These are phyloP conservation scores for Saccharomyces kudriavzevii DNA, from an alignment of 805 yeast genomes.

Conservation along the genomic window DNA sequence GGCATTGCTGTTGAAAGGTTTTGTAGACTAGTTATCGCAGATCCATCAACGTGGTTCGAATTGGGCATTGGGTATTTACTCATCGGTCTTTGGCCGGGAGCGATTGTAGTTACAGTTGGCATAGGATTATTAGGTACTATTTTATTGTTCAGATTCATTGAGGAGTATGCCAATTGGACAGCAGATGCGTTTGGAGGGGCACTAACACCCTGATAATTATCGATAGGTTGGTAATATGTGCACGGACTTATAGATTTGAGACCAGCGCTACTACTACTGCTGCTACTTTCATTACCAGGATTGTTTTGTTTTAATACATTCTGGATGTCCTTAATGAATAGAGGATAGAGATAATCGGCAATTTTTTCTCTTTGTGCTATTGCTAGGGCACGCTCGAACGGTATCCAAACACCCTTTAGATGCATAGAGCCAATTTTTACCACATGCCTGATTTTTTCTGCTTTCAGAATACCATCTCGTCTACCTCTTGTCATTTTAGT, in stretches of 20 bases:
- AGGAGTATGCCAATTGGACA: not conserved
- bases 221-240: not conserved
- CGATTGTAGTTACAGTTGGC: not conserved
- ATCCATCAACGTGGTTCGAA: not conserved
- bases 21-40: not conserved
- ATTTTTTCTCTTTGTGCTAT: slow-evolving; percentile 78
- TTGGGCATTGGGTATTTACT: not conserved
- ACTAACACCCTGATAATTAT: not conserved
- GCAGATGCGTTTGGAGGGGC: not conserved
- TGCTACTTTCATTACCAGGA: slow-evolving; percentile 1
- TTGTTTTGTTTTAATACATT: slow-evolving; percentile 30
- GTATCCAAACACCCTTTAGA: slow-evolving; percentile 85
- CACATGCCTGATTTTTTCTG: slow-evolving; percentile 68
- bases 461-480: slow-evolving; percentile 74
- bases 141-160: not conserved
- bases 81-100: not conserved
- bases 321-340: slow-evolving; percentile 68
- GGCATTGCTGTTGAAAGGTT: not conserved
- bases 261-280: slow-evolving; percentile 2
- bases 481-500: slow-evolving; percentile 85
- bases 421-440: slow-evolving; percentile 85
- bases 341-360: slow-evolving; percentile 55
- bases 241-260: not conserved
- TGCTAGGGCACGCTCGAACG: slow-evolving; percentile 71
- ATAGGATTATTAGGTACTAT: not conserved